Evolutionary conservation across 768 basidiomycete species (phyloP).

Genomic region (Coprinopsis marcescibilis): DNA sequence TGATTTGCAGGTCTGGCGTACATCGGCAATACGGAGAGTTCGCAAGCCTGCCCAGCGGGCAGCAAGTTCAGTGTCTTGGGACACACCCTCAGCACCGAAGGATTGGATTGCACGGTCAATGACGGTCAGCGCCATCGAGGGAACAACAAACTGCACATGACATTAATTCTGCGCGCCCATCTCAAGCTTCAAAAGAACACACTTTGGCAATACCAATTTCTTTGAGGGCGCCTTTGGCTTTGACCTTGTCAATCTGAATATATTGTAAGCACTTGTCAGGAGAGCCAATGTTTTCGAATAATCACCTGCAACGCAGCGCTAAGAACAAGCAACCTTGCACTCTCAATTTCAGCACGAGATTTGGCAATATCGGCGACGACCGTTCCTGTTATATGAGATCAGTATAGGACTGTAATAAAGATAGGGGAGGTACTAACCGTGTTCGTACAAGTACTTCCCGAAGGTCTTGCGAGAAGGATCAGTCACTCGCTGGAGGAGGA

Average conservation of each 20-base stretch:
- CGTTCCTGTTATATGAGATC: slow-evolving; percentile 46
- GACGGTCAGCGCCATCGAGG: slow-evolving; percentile 80
- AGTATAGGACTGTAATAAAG: background rate
- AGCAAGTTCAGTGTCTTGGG: slow-evolving; percentile 84
- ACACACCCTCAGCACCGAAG: slow-evolving; percentile 94
- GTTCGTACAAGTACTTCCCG: slow-evolving; percentile 85
- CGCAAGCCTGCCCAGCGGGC: slow-evolving; percentile 71
- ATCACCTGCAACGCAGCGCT: slow-evolving; percentile 87
- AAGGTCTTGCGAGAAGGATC: slow-evolving; percentile 90
- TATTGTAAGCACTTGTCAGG: background rate
- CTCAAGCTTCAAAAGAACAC: slow-evolving; percentile 10
- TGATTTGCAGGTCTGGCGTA: too few relatives aligned
- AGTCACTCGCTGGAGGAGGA: slow-evolving; percentile 89
- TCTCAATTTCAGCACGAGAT: slow-evolving; percentile 90
- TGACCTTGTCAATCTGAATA: slow-evolving; percentile 76
- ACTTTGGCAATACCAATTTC: slow-evolving; percentile 99
- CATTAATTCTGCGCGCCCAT: slow-evolving; percentile 3
- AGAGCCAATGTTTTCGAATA: slow-evolving; percentile 5
- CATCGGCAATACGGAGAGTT: slow-evolving; percentile 85
- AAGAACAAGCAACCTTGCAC: slow-evolving; percentile 79
- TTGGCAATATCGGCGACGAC: slow-evolving; percentile 88
- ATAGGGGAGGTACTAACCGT: slow-evolving; percentile 47
- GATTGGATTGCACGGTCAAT: slow-evolving; percentile 96
- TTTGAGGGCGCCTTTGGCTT: slow-evolving; percentile 92
- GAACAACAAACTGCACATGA: slow-evolving; percentile 76